Evolutionary conservation across 495 filamentous ascomycete species (phyloP), one percentile per base, ranked within the genome.

Genomic region (Hypoxylon cercidicola): DNA sequence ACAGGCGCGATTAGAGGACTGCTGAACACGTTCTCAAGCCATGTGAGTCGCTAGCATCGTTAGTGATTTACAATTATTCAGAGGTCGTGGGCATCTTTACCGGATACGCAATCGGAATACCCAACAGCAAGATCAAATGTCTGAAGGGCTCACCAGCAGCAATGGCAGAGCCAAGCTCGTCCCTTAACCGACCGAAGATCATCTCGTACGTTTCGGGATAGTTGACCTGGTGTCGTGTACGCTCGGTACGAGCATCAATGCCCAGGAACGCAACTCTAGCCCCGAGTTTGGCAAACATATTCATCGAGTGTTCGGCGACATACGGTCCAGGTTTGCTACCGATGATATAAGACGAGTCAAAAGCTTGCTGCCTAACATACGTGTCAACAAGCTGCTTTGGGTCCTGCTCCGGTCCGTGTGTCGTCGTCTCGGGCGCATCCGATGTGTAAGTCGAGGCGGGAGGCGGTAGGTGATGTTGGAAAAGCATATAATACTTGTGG

Each of bases 51-150:
- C 81, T 85, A 57, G 10, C 9, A 32, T 30, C 28, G 45, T 68
- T 64, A 63, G 59, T 21, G 18, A 11, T 13, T 16, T 56, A 16
- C 35, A 2, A 35, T 7, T 19, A 11, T 41, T 11, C 20, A 18
- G 1, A 21, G 2, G 12, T 0, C 9, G 1, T 11, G 10, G 12
- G 13, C 28, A 2, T 50, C 4, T 79, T 69, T 75, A 85, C 82
- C 5, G 94, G 94, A 72, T 97, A 98, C 5, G 93, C 93, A 64
- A 98, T 97, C 1, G 94, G 94, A 23, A 98, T 92, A 51, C 94
- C 94, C 44, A 98, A 79, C 3, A 98, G 82, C 4, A 98, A 80
- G 39, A 98, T 83, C 40, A 98, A 76, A 65, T 98, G 94, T 74
- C 88, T 90, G 71, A 93, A 89, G 68, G 72, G 88, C 73, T 66